Base-by-base conservation (phyloP, 75 land plant genomes). In the Picea sitchensis region DNA sequence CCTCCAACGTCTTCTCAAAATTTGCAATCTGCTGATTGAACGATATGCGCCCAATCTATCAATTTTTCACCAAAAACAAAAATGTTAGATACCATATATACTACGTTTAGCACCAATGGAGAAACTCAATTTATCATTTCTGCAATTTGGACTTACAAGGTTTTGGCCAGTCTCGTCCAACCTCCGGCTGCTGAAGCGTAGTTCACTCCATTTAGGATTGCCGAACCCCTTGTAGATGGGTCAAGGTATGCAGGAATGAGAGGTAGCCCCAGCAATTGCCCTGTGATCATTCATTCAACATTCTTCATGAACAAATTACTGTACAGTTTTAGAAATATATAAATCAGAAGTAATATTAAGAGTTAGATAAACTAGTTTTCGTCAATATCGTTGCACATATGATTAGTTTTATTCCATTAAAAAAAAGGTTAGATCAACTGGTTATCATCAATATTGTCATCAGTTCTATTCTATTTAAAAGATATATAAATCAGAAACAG, bases 111-210 rank as follows among this genome's bases (percentile, higher is more conserved):
- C 15, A 7, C 18, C 36, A 15, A 4, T 32, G 41, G 41, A 14
- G 3, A 31, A 13, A 4, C 2, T 65, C 56, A 51, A 51, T 8
- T 51, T 51, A 51, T 8, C 11, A 51, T 51, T 51, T 51, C 12
- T 51, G 64, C 8, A 26, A 30, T 26, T 26, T 2, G 36, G 31
- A 64, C 67, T 64, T 30, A 89, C 90, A 76, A 79, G 85, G 79
- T 73, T 79, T 64, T 73, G 81, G 75, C 98, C 98, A 36, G 88
- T 65, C 51, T 83, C 86, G 63, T 93, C 96, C 8, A 95, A 82
- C 96, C 98, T 18, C 81, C 98, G 17, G 93, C 96, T 36, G 91
- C 96, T 2, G 98, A 95, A 67, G 98, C 98, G 81, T 93, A 95
- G 79, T 95, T 95, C 6, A 93, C 88, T 51, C 96, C 96, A 12